A percentile compares a stretch with the other conserved stretches of the same genome.
phyloP scores from a whole-genome alignment of 805 yeast species.

The Komagataella pseudopastoris region DNA sequence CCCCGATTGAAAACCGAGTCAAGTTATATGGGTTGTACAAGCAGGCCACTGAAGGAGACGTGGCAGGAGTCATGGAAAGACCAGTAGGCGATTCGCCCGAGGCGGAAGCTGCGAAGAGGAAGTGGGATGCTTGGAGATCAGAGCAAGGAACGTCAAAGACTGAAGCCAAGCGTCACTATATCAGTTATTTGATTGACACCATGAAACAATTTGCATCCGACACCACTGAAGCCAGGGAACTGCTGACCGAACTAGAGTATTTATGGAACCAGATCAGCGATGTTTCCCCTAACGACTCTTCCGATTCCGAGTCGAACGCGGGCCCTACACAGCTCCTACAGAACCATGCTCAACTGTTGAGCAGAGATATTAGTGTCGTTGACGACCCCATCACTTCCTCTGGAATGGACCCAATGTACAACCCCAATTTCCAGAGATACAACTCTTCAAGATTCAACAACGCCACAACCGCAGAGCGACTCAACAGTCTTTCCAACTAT shows the following conservation, averaged over 20 bases:
- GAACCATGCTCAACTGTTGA: not conserved
- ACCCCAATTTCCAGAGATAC: constrained; percentile 9
- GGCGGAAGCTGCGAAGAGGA: constrained; percentile 54
- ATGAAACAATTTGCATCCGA: constrained; percentile 60
- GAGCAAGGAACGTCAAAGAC: constrained; percentile 55
- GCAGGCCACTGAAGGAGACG: constrained; percentile 85
- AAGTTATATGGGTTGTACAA: constrained; percentile 71
- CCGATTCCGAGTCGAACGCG: not conserved
- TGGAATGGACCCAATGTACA: not conserved
- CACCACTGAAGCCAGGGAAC: constrained; percentile 51
- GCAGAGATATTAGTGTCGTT: not conserved
- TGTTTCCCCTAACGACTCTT: constrained; percentile 5
- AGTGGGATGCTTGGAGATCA: constrained; percentile 79
- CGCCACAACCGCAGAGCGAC: constrained; percentile 4
- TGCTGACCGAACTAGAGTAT: constrained; percentile 53
- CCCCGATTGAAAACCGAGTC: constrained; percentile 59
- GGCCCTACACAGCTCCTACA: not conserved
- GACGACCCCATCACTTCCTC: not conserved
- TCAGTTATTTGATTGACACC: constrained; percentile 54
- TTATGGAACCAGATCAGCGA: constrained; percentile 65
- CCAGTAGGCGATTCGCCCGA: constrained; percentile 48
- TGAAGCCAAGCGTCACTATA: constrained; percentile 65
- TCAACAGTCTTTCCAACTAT: constrained; percentile 2
- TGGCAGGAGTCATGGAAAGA: constrained; percentile 50
- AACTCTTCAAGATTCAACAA: constrained; percentile 1